Percentiles rank a stretch among this genome's conserved stretches.
phyloP scores from a whole-genome alignment of 495 filamentous ascomycete species.

The Neurospora tetraspora region DNA sequence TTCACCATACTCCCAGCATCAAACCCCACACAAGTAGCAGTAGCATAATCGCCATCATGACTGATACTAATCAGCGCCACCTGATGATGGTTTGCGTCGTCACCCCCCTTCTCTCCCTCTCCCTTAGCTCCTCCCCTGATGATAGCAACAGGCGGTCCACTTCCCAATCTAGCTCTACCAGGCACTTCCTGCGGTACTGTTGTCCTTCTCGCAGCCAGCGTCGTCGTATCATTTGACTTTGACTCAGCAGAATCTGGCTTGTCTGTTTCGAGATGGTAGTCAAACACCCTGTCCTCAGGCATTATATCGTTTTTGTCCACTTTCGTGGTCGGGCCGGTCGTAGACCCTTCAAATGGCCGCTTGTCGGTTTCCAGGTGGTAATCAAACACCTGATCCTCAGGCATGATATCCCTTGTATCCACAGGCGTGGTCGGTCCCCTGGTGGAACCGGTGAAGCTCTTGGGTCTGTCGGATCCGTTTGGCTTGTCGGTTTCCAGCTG shows the following conservation, averaged over 20 bases:
- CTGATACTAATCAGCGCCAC: conserved; percentile 26
- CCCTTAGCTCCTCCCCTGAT: conserved; percentile 1
- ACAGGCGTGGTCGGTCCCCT: background rate
- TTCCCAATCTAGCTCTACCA: background rate
- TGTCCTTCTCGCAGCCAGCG: background rate
- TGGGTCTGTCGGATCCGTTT: background rate
- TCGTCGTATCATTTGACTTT: background rate
- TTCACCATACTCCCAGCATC: background rate
- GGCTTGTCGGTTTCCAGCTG: background rate
- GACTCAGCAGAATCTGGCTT: background rate
- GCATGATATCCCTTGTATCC: background rate
- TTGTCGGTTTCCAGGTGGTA: background rate
- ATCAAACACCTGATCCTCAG: background rate
- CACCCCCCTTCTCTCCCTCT: background rate
- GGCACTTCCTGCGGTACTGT: background rate
- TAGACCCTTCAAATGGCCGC: background rate
- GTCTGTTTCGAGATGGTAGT: background rate
- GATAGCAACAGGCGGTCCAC: conserved; percentile 17
- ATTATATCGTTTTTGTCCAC: background rate
- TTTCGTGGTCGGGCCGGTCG: background rate
- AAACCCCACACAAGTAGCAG: conserved; percentile 21
- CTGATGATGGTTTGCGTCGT: conserved; percentile 1
- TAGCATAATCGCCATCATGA: conserved; percentile 28
- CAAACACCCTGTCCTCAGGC: background rate
- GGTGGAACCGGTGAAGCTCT: background rate